phyloP scores from a whole-genome alignment of 768 basidiomycete genomes.

The Tylopilus sp. region DNA sequence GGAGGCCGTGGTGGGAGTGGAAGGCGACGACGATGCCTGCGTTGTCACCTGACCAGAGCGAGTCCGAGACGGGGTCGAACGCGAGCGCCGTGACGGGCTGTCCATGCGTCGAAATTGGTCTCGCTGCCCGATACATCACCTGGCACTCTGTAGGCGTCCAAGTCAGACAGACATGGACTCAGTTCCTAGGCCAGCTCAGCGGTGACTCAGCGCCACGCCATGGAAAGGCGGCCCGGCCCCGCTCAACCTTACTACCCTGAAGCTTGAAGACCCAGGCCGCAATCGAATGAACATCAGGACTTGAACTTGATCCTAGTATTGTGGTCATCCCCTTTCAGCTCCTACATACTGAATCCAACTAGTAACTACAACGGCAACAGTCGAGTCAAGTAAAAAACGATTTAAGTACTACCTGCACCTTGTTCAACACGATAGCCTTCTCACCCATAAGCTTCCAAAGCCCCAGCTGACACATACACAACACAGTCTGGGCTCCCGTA shows the following conservation, averaged over 20 bases:
- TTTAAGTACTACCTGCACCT: not conserved
- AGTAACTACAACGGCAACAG: not conserved
- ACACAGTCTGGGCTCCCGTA: not conserved
- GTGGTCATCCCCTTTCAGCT: too few relatives aligned
- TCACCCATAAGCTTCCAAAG: not conserved
- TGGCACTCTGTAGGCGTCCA: too few relatives aligned
- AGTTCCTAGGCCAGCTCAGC: not conserved
- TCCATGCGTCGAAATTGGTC: conserved; percentile 11
- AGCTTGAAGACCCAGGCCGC: too few relatives aligned
- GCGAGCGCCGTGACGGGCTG: conserved; percentile 71
- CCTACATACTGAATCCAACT: too few relatives aligned
- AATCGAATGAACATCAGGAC: too few relatives aligned
- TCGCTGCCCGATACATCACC: conserved; percentile 20
- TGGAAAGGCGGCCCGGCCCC: too few relatives aligned
- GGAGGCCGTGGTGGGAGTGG: conserved; percentile 58
- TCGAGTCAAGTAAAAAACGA: not conserved
- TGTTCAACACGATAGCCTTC: not conserved
- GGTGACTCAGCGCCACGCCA: too few relatives aligned
- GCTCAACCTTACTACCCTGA: too few relatives aligned
- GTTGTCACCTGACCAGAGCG: conserved; percentile 80
- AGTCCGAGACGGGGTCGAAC: conserved; percentile 90
- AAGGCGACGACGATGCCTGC: conserved; percentile 68
- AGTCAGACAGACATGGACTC: too few relatives aligned
- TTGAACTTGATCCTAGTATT: too few relatives aligned
- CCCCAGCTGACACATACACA: not conserved